Evolutionary conservation across 768 basidiomycete species (phyloP).

Genomic region (Collybia mongolica): DNA sequence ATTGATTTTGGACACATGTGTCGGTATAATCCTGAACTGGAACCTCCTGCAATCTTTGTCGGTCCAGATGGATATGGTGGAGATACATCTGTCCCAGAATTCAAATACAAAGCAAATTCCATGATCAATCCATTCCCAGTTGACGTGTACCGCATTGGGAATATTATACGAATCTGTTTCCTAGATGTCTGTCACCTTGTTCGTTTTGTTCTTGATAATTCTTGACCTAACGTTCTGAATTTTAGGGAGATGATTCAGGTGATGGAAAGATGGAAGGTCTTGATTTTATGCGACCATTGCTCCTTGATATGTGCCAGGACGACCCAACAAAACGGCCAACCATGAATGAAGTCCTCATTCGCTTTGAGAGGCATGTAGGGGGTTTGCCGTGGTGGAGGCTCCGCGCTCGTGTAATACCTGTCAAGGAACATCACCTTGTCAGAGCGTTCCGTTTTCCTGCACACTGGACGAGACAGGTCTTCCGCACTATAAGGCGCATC

Average conservation of each 20-base stretch:
- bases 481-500: not conserved
- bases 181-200: slow-evolving; percentile 5
- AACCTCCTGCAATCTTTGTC: slow-evolving; percentile 23
- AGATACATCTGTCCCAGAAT: slow-evolving; percentile 37
- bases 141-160: slow-evolving; percentile 35
- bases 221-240: not conserved
- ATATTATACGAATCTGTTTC: slow-evolving; percentile 19
- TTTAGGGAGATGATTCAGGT: not conserved
- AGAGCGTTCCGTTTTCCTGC: not conserved
- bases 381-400: slow-evolving; percentile 26
- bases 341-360: slow-evolving; percentile 32
- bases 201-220: not conserved
- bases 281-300: slow-evolving; percentile 26
- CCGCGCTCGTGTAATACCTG: slow-evolving; percentile 21
- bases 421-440: not conserved
- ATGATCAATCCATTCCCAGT: slow-evolving; percentile 29
- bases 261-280: slow-evolving; percentile 15
- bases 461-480: slow-evolving; percentile 11
- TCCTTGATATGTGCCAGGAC: slow-evolving; percentile 31
- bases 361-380: slow-evolving; percentile 24
- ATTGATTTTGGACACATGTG: slow-evolving; percentile 29
- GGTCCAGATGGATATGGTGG: slow-evolving; percentile 26
- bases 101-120: not conserved
- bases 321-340: slow-evolving; percentile 32
- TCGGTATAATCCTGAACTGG: slow-evolving; percentile 21